Percentiles rank a stretch among this genome's conserved stretches.
Conservation (phyloP, 2,329 filamentous ascomycete species). For the Cladosporium oxysporum region DNA sequence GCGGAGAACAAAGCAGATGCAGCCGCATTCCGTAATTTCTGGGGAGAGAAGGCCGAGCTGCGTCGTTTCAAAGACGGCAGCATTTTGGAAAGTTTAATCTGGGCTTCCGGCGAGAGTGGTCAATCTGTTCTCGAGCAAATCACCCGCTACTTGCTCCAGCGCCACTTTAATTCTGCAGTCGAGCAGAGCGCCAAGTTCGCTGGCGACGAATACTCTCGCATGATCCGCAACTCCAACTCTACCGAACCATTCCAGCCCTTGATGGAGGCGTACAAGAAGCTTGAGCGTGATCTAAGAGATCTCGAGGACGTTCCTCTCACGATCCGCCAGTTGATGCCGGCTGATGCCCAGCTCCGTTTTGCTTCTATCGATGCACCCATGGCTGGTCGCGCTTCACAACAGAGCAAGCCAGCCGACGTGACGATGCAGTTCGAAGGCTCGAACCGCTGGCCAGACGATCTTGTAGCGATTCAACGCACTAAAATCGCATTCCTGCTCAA, state of each 20-base stretch:
- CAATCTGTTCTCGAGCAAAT: conserved; percentile 77
- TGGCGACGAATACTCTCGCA: conserved; percentile 49
- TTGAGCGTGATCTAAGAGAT: conserved; percentile 75
- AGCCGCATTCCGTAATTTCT: conserved; percentile 81
- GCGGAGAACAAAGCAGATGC: conserved; percentile 85
- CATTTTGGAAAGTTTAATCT: conserved; percentile 89
- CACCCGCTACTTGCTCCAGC: conserved; percentile 66
- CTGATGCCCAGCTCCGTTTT: conserved; percentile 72
- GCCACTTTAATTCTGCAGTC: conserved; percentile 65
- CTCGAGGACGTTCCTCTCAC: conserved; percentile 86
- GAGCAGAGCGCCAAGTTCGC: conserved; percentile 48
- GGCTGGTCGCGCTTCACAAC: conserved; percentile 45
- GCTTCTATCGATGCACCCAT: conserved; percentile 62
- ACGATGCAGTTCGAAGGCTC: conserved; percentile 92
- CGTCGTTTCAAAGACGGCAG: conserved; percentile 93
- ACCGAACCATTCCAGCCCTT: conserved; percentile 65
- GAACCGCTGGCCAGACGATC: conserved; percentile 87
- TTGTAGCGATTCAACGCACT: conserved; percentile 86
- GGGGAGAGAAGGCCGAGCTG: conserved; percentile 91
- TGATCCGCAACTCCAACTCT: conserved; percentile 43
- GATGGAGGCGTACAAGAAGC: conserved; percentile 67
- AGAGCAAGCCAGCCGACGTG: conserved; percentile 66
- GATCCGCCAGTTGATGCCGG: conserved; percentile 74
- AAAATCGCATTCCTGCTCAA: conserved; percentile 84
- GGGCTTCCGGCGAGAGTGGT: conserved; percentile 63